Base-by-base conservation (phyloP, 768 basidiomycete genomes). In the Rickenella mellea region DNA sequence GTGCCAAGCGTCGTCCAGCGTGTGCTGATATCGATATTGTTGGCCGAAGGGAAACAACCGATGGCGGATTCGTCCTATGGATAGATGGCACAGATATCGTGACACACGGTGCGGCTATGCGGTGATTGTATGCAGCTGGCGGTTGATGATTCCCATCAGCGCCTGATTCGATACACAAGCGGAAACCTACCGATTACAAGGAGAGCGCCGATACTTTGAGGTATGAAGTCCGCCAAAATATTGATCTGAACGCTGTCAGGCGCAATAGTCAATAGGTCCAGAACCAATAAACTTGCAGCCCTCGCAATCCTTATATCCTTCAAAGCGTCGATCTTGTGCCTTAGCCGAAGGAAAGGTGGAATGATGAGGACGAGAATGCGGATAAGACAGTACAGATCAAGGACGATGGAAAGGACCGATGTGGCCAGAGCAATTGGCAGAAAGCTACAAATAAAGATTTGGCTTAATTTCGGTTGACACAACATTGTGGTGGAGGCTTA, bases 241-340 rank as follows among this genome's bases (percentile, higher is more conserved):
- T 57, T 61, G n/a, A 65, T 64, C 28, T 48, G 45, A 4, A 55
- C 52, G 11, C 60, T 56, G 28, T 55, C 52, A 21, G 69, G 67
- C 3, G 63, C 64, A 27, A 69, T 42, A 2, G 62, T 65, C n/a
- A 70, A 43, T 12, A 69, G 42, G 27, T 73, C 70, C 2, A 71
- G 55, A 7, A 69, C 31, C 22, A 73, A 35, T n/a, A 74, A 60
- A 26, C 68, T 63, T n/a, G 60, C 14, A 3, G 61, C 59, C 35
- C 62, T 56, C 14, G 59, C 45, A 19, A 68, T 49, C 15, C 59
- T 51, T 15, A 58, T 44, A 46, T 66, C 65, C 29, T 43, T 43
- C 6, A 65, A 26, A 41, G 41, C 48, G 39, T 44, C 41, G 41
- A 48, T 27, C 45, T 49, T 40, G 44, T 46, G 50, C 43, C 42